These are phyloP conservation scores for Protoeuglena noctilucae DNA, from an alignment of 139 green algal genomes.

Conservation along the genomic window DNA sequence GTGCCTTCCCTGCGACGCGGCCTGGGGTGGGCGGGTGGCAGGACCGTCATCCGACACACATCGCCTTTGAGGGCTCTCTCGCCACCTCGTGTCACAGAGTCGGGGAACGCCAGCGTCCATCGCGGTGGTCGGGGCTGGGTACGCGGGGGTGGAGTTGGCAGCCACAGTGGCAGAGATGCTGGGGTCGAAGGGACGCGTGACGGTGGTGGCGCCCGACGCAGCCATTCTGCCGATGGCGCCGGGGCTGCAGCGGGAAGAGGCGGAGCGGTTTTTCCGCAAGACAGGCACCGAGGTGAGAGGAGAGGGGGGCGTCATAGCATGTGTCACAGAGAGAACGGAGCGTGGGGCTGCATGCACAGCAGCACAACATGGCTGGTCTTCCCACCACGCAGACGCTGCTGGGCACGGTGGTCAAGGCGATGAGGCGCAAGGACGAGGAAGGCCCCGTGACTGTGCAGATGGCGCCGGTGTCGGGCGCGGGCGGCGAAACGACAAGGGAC, in stretches of 20 bases:
- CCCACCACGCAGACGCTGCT: too few species aligned
- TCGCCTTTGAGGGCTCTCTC: background rate
- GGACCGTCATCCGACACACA: background rate
- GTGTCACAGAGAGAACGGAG: slow-evolving; percentile 14
- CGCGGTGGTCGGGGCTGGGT: slow-evolving; percentile 72
- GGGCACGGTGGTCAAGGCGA: too few species aligned
- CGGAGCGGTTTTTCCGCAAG: slow-evolving; percentile 24
- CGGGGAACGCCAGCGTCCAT: slow-evolving; percentile 11
- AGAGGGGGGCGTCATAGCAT: slow-evolving; percentile 13
- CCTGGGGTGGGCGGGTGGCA: background rate
- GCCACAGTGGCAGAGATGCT: slow-evolving; percentile 50
- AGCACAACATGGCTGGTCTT: too few species aligned
- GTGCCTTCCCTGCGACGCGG: slow-evolving; percentile 1
- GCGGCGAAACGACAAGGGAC: slow-evolving; percentile 16
- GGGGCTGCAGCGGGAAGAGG: slow-evolving; percentile 39
- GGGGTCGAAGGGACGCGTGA: slow-evolving; percentile 22
- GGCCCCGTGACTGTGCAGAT: background rate
- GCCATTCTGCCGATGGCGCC: slow-evolving; percentile 37
- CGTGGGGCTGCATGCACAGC: background rate
- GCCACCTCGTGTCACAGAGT: slow-evolving; percentile 7
- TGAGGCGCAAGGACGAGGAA: background rate
- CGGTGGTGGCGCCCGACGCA: slow-evolving; percentile 44
- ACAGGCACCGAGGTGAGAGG: slow-evolving; percentile 43
- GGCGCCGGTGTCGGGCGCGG: slow-evolving; percentile 14
- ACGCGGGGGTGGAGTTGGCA: slow-evolving; percentile 80